Evolutionary conservation across 1,284 basidiomycete genomes (phyloP).

Genomic region (Sanghuangporus baumii): DNA sequence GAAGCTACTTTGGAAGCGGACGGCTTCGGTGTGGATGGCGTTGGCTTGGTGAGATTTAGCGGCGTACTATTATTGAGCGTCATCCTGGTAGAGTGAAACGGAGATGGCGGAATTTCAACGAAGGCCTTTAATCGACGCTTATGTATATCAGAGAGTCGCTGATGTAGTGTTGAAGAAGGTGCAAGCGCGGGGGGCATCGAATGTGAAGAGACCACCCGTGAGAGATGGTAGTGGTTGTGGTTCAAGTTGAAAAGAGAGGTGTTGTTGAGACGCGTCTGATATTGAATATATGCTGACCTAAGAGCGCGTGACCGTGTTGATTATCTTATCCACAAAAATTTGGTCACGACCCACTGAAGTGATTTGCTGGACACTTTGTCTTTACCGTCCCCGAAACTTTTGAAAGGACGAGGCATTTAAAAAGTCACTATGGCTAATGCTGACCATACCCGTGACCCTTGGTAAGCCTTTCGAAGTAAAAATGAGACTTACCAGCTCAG

Average conservation of each 20-base stretch:
- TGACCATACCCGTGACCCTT: slow-evolving; percentile 91
- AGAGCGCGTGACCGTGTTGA: slow-evolving; percentile 5
- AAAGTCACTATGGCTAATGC: slow-evolving; percentile 63
- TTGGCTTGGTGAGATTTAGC: not conserved
- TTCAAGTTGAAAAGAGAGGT: not conserved
- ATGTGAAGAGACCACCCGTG: not conserved
- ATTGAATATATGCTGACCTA: not conserved
- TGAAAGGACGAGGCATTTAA: slow-evolving; percentile 10
- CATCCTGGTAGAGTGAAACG: slow-evolving; percentile 19
- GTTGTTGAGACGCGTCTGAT: not conserved
- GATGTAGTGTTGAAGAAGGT: not conserved
- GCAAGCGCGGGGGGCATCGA: not conserved
- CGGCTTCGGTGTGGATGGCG: not conserved
- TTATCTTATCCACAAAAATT: slow-evolving; percentile 6
- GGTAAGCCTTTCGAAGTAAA: slow-evolving; percentile 41
- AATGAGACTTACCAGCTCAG: not conserved
- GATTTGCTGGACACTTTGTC: not conserved
- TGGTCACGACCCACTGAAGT: not conserved
- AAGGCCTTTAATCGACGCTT: slow-evolving; percentile 33
- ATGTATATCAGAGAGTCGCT: slow-evolving; percentile 30
- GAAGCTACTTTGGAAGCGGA: not conserved
- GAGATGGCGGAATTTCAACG: slow-evolving; percentile 53
- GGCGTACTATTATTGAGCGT: not conserved
- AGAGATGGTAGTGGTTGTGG: slow-evolving; percentile 5
- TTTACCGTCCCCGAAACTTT: slow-evolving; percentile 19